A percentile compares a stretch with the other conserved stretches of the same genome.
Evolutionary conservation across 2,329 filamentous ascomycete genomes (phyloP).

Genomic region (Sclerotiophoma versabilis): DNA sequence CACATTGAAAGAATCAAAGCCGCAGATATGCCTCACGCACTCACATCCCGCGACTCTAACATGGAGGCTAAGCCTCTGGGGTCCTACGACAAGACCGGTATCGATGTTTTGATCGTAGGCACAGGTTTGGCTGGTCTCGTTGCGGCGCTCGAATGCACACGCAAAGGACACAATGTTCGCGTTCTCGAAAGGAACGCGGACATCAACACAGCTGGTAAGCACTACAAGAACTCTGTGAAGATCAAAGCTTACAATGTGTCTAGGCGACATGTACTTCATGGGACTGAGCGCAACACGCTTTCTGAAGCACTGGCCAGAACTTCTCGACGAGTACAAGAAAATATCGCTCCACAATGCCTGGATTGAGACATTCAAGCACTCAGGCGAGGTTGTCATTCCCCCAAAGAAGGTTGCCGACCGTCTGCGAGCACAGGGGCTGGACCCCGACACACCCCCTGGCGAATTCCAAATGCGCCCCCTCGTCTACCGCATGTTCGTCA

Average conservation of each 20-base stretch:
- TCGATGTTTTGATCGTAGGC: conserved; percentile 51
- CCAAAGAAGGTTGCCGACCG: conserved; percentile 60
- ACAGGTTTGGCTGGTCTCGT: conserved; percentile 50
- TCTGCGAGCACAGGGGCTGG: conserved; percentile 54
- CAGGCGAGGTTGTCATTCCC: conserved; percentile 57
- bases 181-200: conserved; percentile 54
- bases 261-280: conserved; percentile 68
- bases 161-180: conserved; percentile 51
- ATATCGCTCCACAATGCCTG: conserved; percentile 63
- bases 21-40: conserved; percentile 48
- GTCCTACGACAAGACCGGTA: conserved; percentile 55
- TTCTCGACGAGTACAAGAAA: conserved; percentile 58
- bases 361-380: conserved; percentile 64
- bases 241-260: background rate
- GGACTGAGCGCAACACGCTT: conserved; percentile 63
- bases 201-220: conserved; percentile 62
- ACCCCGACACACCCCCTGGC: conserved; percentile 59
- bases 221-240: background rate
- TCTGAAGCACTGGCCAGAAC: conserved; percentile 63
- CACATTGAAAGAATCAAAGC: conserved; percentile 5
- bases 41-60: conserved; percentile 56
- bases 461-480: conserved; percentile 64
- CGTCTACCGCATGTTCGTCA: conserved; percentile 63
- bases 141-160: conserved; percentile 48
- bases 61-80: conserved; percentile 59